phyloP scores from a whole-genome alignment of 495 filamentous ascomycete genomes.

The Aspergillus nanangensis region DNA sequence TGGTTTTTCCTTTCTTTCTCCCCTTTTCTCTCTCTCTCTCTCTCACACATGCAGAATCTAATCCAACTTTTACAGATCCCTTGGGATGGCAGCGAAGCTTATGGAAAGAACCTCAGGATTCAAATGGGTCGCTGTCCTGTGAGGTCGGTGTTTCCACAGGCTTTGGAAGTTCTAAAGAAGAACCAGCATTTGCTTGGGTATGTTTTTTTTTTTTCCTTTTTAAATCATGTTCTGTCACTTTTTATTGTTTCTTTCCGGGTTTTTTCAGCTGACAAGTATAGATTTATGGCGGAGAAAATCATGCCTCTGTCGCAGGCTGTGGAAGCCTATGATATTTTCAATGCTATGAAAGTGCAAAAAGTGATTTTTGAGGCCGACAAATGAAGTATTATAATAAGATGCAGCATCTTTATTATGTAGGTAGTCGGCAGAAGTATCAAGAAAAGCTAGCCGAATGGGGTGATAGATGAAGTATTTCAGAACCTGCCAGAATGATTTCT shows the following conservation, averaged over 20 bases:
- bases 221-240: too few relatives aligned
- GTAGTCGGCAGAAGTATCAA: too few relatives aligned
- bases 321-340: conserved; percentile 87
- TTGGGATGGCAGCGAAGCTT: conserved; percentile 77
- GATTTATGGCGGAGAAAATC: conserved; percentile 91
- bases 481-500: too few relatives aligned
- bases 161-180: conserved; percentile 71
- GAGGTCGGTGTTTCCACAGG: conserved; percentile 72
- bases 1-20: background rate
- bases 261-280: too few relatives aligned
- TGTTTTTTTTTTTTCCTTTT: conserved; percentile 24
- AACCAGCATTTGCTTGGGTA: conserved; percentile 81
- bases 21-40: background rate
- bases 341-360: conserved; percentile 92
- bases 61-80: conserved; percentile 56
- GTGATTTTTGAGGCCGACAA: conserved; percentile 55
- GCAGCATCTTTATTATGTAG: too few relatives aligned
- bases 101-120: conserved; percentile 84
- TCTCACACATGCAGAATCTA: conserved; percentile 7
- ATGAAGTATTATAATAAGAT: conserved; percentile 20
- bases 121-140: conserved; percentile 96
- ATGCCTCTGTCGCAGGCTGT: conserved; percentile 84
- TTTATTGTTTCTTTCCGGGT: too few relatives aligned
- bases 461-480: too few relatives aligned
- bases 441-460: too few relatives aligned